Evolutionary conservation across 495 filamentous ascomycete genomes (phyloP).

Genomic region (Penicillium atrosanguineum): DNA sequence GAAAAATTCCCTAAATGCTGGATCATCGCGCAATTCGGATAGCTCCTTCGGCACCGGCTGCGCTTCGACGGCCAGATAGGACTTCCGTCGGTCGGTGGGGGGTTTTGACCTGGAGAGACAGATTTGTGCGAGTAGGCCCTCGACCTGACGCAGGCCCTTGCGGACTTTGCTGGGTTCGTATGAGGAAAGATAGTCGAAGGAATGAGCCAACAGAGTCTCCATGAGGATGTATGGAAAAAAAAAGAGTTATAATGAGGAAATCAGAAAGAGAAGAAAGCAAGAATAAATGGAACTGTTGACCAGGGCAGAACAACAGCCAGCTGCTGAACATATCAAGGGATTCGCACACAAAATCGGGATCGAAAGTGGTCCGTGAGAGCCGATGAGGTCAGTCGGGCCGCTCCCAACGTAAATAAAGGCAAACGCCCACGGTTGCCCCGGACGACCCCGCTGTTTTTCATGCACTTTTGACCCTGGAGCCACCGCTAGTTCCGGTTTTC

Average conservation of each 20-base stretch:
- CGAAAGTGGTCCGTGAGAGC: slow-evolving; percentile 21
- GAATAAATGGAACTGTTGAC: background rate
- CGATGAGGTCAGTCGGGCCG: slow-evolving; percentile 26
- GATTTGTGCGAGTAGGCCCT: slow-evolving; percentile 93
- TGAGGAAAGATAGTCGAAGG: slow-evolving; percentile 95
- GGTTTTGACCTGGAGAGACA: slow-evolving; percentile 67
- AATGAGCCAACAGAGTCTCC: slow-evolving; percentile 88
- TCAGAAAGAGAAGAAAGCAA: slow-evolving; percentile 9
- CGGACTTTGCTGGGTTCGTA: slow-evolving; percentile 85
- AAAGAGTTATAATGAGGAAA: background rate
- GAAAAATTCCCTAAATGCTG: slow-evolving; percentile 94
- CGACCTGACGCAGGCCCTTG: slow-evolving; percentile 92
- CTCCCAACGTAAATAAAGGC: slow-evolving; percentile 16
- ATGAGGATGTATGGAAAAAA: slow-evolving; percentile 46
- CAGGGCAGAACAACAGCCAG: slow-evolving; percentile 1
- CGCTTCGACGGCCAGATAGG: slow-evolving; percentile 33
- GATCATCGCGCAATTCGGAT: slow-evolving; percentile 71
- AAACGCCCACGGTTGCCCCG: slow-evolving; percentile 22
- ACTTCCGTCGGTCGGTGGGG: slow-evolving; percentile 41
- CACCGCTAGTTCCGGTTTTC: background rate
- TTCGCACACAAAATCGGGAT: background rate
- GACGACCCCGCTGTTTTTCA: slow-evolving; percentile 16
- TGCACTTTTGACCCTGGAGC: background rate
- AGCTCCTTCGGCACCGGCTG: slow-evolving; percentile 62
- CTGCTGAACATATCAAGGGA: slow-evolving; percentile 2